These are phyloP conservation scores for Ustanciosporium gigantosporum DNA, from an alignment of 1,284 basidiomycete species.

Conservation along the genomic window DNA sequence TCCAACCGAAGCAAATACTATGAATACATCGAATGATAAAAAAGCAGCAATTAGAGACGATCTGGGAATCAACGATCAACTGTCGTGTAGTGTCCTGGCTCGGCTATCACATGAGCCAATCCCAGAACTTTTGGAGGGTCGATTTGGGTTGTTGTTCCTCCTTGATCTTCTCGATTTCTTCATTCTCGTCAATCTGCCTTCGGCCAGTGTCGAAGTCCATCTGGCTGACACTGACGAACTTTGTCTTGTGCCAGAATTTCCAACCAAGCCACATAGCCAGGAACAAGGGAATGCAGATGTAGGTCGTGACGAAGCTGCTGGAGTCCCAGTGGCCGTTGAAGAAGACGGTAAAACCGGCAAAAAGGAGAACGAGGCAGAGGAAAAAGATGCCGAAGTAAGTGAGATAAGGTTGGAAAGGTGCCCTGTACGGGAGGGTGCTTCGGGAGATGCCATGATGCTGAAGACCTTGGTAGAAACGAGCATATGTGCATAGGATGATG, in stretches of 20 bases:
- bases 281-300: constrained; percentile 75
- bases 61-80: no score
- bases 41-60: no score
- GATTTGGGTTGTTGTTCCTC: constrained; percentile 8
- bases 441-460: constrained; percentile 69
- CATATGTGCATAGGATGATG: constrained; percentile 74
- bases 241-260: constrained; percentile 65
- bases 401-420: constrained; percentile 61
- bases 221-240: constrained; percentile 47
- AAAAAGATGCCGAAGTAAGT: constrained; percentile 43
- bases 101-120: constrained; percentile 37
- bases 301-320: constrained; percentile 78
- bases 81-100: no score
- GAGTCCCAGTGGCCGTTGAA: constrained; percentile 46
- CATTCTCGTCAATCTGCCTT: constrained; percentile 36
- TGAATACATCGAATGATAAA: no score
- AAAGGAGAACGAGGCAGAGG: constrained; percentile 39
- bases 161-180: constrained; percentile 24
- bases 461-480: constrained; percentile 73
- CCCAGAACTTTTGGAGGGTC: constrained; percentile 17
- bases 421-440: constrained; percentile 64
- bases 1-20: no score
- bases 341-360: constrained; percentile 62
- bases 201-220: constrained; percentile 68
- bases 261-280: constrained; percentile 73